Conservation (phyloP, 768 basidiomycete genomes). For the Mycena pura region DNA sequence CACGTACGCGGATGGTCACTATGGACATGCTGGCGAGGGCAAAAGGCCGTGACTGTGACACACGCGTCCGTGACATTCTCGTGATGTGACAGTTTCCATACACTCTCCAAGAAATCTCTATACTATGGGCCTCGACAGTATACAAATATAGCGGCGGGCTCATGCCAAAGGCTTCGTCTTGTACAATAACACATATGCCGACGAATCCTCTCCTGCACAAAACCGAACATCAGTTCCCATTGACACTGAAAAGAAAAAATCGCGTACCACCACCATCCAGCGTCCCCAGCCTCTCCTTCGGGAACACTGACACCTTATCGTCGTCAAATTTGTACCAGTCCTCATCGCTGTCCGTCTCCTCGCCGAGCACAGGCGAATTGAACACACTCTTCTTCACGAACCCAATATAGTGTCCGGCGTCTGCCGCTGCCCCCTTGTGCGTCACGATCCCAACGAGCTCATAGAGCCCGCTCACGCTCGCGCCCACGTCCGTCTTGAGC, state of each 20-base stretch:
- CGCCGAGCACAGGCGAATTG: constrained; percentile 48
- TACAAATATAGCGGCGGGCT: no score
- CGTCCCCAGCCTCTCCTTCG: constrained; percentile 79
- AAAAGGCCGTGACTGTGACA: not conserved
- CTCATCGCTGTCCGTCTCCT: constrained; percentile 69
- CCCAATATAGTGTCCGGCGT: constrained; percentile 95
- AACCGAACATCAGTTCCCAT: constrained; percentile 18
- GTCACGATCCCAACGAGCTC: constrained; percentile 94
- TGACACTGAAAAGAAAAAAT: not conserved
- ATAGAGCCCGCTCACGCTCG: constrained; percentile 83
- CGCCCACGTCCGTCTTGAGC: constrained; percentile 71
- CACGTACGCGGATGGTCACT: constrained; percentile 18
- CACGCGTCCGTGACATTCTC: constrained; percentile 13
- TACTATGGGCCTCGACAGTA: no score
- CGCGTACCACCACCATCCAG: constrained; percentile 84
- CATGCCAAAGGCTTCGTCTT: constrained; percentile 56
- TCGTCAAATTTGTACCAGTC: constrained; percentile 98
- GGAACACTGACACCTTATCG: constrained; percentile 89
- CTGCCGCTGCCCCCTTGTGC: constrained; percentile 95
- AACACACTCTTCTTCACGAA: constrained; percentile 85
- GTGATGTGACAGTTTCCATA: no score
- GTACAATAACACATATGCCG: constrained; percentile 90
- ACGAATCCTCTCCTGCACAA: constrained; percentile 76
- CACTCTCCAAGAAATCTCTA: no score
- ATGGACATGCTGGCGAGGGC: constrained; percentile 12